A percentile compares a stretch with the other conserved stretches of the same genome.
These are phyloP conservation scores for Serendipita sp. DNA, from an alignment of 768 basidiomycete genomes.

Conservation along the genomic window DNA sequence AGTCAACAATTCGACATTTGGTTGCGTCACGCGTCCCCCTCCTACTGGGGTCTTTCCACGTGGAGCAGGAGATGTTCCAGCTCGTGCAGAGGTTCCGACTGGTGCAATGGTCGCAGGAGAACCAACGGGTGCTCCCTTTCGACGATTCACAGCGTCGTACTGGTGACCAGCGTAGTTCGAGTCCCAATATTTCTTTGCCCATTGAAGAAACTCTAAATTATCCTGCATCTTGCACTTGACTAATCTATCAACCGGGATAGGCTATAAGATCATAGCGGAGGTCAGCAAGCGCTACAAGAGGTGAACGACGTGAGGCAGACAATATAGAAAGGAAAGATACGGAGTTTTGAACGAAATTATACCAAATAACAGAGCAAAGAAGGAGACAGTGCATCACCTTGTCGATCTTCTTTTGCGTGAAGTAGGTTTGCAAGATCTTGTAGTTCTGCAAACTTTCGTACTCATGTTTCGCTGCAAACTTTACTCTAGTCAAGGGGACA, in stretches of 20 bases:
- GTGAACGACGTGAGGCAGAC: too few species aligned
- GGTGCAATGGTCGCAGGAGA: slow-evolving; percentile 67
- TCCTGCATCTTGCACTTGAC: slow-evolving; percentile 99
- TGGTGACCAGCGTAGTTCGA: slow-evolving; percentile 70
- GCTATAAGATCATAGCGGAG: slow-evolving; percentile 28
- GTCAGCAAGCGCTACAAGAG: too few species aligned
- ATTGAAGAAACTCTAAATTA: slow-evolving; percentile 96
- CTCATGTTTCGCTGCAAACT: slow-evolving; percentile 90
- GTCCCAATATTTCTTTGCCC: slow-evolving; percentile 95
- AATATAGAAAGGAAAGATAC: too few species aligned
- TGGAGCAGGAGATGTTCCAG: slow-evolving; percentile 21
- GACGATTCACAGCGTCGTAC: slow-evolving; percentile 72
- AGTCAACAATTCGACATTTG: slow-evolving; percentile 47
- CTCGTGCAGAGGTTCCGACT: slow-evolving; percentile 27
- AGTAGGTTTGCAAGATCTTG: slow-evolving; percentile 85
- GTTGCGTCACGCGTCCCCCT: slow-evolving; percentile 44
- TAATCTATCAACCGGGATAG: slow-evolving; percentile 86
- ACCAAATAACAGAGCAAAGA: not conserved
- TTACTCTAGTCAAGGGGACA: slow-evolving; percentile 79
- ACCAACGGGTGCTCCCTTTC: slow-evolving; percentile 62
- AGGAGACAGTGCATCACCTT: slow-evolving; percentile 38
- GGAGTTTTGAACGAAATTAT: not conserved
- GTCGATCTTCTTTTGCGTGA: slow-evolving; percentile 87
- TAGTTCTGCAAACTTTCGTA: slow-evolving; percentile 93
- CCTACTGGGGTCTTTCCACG: slow-evolving; percentile 60